phyloP scores from a whole-genome alignment of 805 yeast species.

The Barnettozyma sp. region DNA sequence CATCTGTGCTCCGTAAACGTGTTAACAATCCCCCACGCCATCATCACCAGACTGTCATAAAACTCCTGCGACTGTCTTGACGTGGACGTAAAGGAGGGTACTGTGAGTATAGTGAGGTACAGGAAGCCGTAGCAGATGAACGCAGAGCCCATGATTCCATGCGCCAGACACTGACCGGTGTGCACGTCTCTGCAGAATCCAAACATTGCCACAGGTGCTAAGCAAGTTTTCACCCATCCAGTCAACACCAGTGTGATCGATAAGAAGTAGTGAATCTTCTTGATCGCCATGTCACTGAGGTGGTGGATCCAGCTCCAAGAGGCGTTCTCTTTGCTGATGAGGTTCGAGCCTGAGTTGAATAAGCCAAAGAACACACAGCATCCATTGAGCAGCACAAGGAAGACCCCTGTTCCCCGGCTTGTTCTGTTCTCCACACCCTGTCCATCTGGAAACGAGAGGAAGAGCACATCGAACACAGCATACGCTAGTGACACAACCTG shows the following conservation, averaged over 20 bases:
- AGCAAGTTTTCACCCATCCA: constrained; percentile 74
- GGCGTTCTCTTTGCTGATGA: constrained; percentile 18
- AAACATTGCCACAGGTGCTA: constrained; percentile 77
- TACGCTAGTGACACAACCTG: constrained; percentile 44
- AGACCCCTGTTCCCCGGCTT: constrained; percentile 64
- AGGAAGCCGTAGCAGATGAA: constrained; percentile 77
- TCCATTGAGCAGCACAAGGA: constrained; percentile 41
- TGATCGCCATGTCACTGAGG: constrained; percentile 32
- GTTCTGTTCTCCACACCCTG: constrained; percentile 62
- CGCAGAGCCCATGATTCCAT: constrained; percentile 93
- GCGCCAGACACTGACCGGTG: constrained; percentile 94
- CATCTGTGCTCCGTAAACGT: constrained; percentile 96
- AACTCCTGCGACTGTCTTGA: constrained; percentile 69
- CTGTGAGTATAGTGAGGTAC: constrained; percentile 53
- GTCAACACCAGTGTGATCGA: constrained; percentile 43
- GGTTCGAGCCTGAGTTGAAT: constrained; percentile 45
- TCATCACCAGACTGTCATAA: constrained; percentile 74
- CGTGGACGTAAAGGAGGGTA: constrained; percentile 66
- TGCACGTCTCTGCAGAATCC: constrained; percentile 83
- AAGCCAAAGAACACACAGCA: constrained; percentile 48
- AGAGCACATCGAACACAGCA: constrained; percentile 47
- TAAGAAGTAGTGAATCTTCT: constrained; percentile 35
- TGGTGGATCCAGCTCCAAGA: constrained; percentile 25
- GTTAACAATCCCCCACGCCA: constrained; percentile 86
- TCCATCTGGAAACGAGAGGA: constrained; percentile 57